Percentiles rank a stretch among this genome's conserved stretches.
These are phyloP conservation scores for Fusarium solani-melongenae DNA, from an alignment of 2,329 filamentous ascomycete genomes.

Conservation along the genomic window DNA sequence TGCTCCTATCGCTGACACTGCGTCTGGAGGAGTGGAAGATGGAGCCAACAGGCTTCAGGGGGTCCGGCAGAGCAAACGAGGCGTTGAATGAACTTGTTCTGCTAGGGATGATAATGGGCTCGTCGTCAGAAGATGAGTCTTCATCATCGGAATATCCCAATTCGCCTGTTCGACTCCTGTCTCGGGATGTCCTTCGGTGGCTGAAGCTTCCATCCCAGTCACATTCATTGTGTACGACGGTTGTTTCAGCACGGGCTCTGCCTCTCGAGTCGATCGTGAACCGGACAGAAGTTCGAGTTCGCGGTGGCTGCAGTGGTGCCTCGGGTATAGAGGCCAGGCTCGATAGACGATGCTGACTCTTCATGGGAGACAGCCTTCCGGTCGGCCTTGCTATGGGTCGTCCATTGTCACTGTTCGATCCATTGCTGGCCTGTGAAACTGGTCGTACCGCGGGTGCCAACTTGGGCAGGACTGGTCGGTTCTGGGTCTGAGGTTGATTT, in stretches of 20 bases:
- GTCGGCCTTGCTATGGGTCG: conserved; percentile 54
- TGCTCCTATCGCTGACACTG: conserved; percentile 63
- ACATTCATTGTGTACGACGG: conserved; percentile 52
- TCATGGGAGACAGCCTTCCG: conserved; percentile 65
- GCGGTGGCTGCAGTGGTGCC: conserved; percentile 52
- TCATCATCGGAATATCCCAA: conserved; percentile 63
- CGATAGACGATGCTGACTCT: conserved; percentile 61
- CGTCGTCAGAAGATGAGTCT: conserved; percentile 71
- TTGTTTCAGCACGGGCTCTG: conserved; percentile 66
- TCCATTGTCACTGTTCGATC: conserved; percentile 45
- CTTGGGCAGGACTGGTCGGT: conserved; percentile 56
- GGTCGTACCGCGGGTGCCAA: conserved; percentile 60
- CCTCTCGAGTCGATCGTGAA: conserved; percentile 73
- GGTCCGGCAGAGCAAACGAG: conserved; percentile 68
- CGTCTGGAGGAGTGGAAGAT: conserved; percentile 60
- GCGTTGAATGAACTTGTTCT: conserved; percentile 63
- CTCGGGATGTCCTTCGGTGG: conserved; percentile 45
- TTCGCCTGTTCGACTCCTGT: conserved; percentile 45
- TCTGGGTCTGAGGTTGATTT: conserved; percentile 39
- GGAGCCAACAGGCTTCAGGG: conserved; percentile 60
- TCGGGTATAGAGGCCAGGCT: conserved; percentile 70
- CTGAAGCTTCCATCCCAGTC: conserved; percentile 39
- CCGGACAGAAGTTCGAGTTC: conserved; percentile 66
- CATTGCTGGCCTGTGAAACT: conserved; percentile 46
- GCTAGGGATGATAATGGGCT: conserved; percentile 73